phyloP scores from a whole-genome alignment of 176 grass and related monocot genomes.

The Tillandsia fasciculata region DNA sequence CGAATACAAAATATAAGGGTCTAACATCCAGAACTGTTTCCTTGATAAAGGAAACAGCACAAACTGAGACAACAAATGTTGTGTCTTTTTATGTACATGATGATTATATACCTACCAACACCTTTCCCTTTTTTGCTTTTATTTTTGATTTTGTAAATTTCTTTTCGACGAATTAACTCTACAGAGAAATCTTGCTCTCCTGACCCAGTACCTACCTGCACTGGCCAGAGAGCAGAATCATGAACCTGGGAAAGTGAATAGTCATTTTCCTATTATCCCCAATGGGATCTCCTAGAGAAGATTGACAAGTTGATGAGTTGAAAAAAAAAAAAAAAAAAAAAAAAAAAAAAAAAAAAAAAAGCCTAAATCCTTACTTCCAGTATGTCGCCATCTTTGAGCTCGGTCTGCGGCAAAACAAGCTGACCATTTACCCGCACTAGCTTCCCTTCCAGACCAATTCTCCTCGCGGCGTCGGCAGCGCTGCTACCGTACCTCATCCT shows the following conservation, averaged over 20 bases:
- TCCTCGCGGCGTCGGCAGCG: constrained; percentile 75
- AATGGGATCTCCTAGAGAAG: not conserved
- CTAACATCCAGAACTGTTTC: not conserved
- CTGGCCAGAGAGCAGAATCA: no score
- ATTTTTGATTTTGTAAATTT: not conserved
- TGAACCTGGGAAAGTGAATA: no score
- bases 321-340: not conserved
- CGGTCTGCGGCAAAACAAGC: constrained; percentile 64
- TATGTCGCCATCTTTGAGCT: constrained; percentile 94
- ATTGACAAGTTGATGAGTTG: not conserved
- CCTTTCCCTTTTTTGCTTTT: not conserved
- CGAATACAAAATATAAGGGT: no score
- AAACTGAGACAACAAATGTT: not conserved
- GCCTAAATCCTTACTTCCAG: constrained; percentile 76
- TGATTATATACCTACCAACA: not conserved
- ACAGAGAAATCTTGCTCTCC: not conserved
- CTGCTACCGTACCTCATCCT: constrained; percentile 82
- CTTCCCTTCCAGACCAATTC: constrained; percentile 80
- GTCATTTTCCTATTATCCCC: no score
- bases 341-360: constrained; percentile 2
- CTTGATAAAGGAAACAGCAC: not conserved
- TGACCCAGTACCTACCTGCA: no score
- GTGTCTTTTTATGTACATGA: not conserved
- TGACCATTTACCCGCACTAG: constrained; percentile 76
- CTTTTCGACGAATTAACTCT: not conserved